phyloP scores from a whole-genome alignment of 306 rosid genomes.

The Quercus robur region DNA sequence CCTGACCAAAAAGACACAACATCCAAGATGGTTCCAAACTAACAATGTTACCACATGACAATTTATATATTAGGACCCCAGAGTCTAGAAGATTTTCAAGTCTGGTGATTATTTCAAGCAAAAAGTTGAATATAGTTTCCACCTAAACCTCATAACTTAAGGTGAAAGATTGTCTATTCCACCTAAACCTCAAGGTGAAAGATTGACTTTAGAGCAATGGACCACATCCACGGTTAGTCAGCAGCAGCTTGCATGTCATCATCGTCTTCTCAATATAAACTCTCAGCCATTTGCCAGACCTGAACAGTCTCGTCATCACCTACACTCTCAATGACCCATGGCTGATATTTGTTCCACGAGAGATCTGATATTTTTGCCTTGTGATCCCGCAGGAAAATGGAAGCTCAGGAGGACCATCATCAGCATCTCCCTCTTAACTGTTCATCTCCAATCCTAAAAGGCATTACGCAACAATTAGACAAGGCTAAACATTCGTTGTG shows the following conservation, averaged over 20 bases:
- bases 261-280: slow-evolving; percentile 50
- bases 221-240: slow-evolving; percentile 2
- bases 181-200: not conserved
- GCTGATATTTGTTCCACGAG: slow-evolving; percentile 75
- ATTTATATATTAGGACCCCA: not conserved
- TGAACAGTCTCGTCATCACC: slow-evolving; percentile 85
- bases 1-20: too few relatives aligned
- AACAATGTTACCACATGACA: not conserved
- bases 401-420: slow-evolving; percentile 89
- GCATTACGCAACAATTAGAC: not conserved
- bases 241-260: slow-evolving; percentile 23
- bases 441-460: slow-evolving; percentile 79
- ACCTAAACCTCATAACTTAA: not conserved
- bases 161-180: not conserved
- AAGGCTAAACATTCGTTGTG: not conserved
- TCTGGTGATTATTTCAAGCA: not conserved
- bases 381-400: slow-evolving; percentile 84
- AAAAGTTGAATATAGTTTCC: not conserved
- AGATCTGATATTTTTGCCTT: slow-evolving; percentile 89
- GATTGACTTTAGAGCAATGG: not conserved
- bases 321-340: slow-evolving; percentile 83
- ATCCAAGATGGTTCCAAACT: too few relatives aligned
- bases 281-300: slow-evolving; percentile 83
- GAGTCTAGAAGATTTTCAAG: not conserved
- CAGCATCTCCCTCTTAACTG: slow-evolving; percentile 71